Conservation (phyloP, 441 rosid species). For the Viola pubescens region DNA sequence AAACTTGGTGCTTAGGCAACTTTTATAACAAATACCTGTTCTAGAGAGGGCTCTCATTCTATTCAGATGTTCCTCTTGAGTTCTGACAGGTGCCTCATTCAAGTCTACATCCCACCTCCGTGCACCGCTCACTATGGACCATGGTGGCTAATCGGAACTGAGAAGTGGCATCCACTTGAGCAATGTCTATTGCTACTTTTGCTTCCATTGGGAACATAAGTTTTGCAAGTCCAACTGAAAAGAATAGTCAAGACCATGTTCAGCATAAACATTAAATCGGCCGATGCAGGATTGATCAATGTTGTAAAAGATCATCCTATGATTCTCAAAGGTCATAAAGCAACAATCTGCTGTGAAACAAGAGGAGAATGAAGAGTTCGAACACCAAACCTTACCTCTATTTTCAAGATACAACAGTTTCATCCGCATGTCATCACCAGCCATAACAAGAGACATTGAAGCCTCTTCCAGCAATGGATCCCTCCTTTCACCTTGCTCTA, state of each 20-base stretch:
- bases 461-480: constrained; percentile 4
- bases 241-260: neutral
- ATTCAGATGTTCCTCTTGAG: constrained; percentile 57
- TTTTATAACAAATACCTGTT: constrained; percentile 40
- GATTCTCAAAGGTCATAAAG: neutral
- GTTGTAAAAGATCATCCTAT: too few relatives aligned
- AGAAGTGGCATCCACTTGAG: constrained; percentile 48
- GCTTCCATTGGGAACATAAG: constrained; percentile 82
- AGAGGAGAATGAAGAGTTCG: neutral
- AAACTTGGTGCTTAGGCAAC: neutral
- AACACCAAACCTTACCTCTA: constrained; percentile 36
- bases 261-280: too few relatives aligned
- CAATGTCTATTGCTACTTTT: constrained; percentile 55
- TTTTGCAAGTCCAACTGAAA: constrained; percentile 66
- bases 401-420: constrained; percentile 54
- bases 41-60: constrained; percentile 55
- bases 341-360: neutral
- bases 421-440: constrained; percentile 50
- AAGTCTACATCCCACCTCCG: constrained; percentile 31
- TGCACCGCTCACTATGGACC: constrained; percentile 45
- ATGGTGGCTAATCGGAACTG: constrained; percentile 49
- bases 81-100: constrained; percentile 53
- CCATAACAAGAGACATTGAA: constrained; percentile 26
- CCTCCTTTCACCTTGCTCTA: constrained; percentile 51
- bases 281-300: too few relatives aligned